phyloP scores from a whole-genome alignment of 1,139 yeast species.

The Scheffersomyces stambukii region DNA sequence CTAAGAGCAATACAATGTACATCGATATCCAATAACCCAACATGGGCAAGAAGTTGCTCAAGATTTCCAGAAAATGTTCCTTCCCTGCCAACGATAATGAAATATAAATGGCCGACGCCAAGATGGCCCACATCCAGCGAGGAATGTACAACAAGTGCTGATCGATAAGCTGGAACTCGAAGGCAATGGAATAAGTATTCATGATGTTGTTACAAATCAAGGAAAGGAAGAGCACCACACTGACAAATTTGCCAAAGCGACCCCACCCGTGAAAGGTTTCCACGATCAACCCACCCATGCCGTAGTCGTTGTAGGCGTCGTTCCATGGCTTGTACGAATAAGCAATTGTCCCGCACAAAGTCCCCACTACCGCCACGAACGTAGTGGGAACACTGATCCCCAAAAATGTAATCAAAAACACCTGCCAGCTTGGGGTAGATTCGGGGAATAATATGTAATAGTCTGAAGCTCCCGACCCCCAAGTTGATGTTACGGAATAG shows the following conservation, averaged over 20 bases:
- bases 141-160: slow-evolving; percentile 60
- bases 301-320: slow-evolving; percentile 50
- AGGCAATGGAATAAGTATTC: slow-evolving; percentile 80
- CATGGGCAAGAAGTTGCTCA: slow-evolving; percentile 87
- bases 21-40: slow-evolving; percentile 89
- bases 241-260: slow-evolving; percentile 56
- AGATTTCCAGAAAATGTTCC: slow-evolving; percentile 64
- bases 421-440: slow-evolving; percentile 50
- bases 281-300: slow-evolving; percentile 74
- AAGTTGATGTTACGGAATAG: slow-evolving; percentile 78
- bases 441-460: slow-evolving; percentile 82
- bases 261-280: slow-evolving; percentile 72
- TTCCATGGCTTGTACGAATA: slow-evolving; percentile 54
- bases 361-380: slow-evolving; percentile 74
- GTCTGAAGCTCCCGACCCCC: slow-evolving; percentile 87
- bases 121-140: slow-evolving; percentile 71
- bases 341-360: slow-evolving; percentile 66
- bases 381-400: slow-evolving; percentile 70
- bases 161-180: slow-evolving; percentile 70
- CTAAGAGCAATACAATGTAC: slow-evolving; percentile 64
- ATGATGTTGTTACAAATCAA: slow-evolving; percentile 36
- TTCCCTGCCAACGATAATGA: slow-evolving; percentile 73
- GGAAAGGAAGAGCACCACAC: slow-evolving; percentile 29
- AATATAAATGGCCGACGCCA: slow-evolving; percentile 60
- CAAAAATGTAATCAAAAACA: slow-evolving; percentile 59